Conservation (phyloP, 2,329 filamentous ascomycete species). For the Scedosporium dehoogii region DNA sequence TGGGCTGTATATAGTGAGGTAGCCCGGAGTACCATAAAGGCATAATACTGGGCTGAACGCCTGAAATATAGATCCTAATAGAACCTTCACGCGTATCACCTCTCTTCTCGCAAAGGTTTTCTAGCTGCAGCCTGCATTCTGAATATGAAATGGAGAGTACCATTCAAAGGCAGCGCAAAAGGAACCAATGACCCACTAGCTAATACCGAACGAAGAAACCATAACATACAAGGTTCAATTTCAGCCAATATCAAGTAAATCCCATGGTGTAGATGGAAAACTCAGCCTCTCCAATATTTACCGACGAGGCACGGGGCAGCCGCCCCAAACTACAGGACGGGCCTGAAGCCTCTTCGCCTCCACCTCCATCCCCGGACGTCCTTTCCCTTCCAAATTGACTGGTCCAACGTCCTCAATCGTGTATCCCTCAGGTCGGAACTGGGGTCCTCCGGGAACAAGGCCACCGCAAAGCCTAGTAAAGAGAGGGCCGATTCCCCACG, state of each 20-base stretch:
- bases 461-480: conserved; percentile 31
- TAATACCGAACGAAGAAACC: too few species aligned
- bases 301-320: neutral
- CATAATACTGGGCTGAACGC: neutral
- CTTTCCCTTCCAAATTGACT: conserved; percentile 13
- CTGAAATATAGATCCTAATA: neutral
- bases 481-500: conserved; percentile 36
- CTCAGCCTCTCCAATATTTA: neutral
- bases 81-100: too few species aligned
- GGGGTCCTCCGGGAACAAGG: conserved; percentile 34
- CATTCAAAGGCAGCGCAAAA: too few species aligned
- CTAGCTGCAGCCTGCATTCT: too few species aligned
- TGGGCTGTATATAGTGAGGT: conserved; percentile 26
- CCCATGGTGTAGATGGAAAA: neutral
- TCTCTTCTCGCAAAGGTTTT: too few species aligned
- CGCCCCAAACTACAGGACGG: neutral
- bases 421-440: conserved; percentile 38
- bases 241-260: neutral
- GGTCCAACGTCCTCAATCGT: conserved; percentile 19
- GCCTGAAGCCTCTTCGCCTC: neutral
- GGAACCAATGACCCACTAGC: too few species aligned
- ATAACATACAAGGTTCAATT: neutral
- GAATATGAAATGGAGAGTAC: too few species aligned
- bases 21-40: neutral
- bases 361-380: conserved; percentile 9